Percentiles rank a stretch among this genome's conserved stretches.
Conservation (phyloP, 768 basidiomycete species). For the Pleurotus giganteus region DNA sequence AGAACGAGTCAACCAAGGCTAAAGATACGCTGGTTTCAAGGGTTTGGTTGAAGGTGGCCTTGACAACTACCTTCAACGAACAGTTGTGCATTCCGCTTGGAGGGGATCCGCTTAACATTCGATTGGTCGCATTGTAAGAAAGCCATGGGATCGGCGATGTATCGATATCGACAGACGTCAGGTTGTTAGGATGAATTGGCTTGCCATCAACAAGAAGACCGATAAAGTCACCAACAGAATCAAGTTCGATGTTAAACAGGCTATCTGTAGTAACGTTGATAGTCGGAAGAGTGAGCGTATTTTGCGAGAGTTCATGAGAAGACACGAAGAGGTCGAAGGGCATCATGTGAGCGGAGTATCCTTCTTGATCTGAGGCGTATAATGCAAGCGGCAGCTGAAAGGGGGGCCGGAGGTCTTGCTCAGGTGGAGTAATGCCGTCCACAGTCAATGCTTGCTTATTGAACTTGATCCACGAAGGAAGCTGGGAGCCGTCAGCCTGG, state of each 20-base stretch:
- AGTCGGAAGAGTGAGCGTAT: slow-evolving; percentile 46
- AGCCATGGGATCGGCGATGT: slow-evolving; percentile 60
- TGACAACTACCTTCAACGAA: slow-evolving; percentile 38
- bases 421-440: slow-evolving; percentile 69
- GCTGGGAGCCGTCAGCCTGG: slow-evolving; percentile 60
- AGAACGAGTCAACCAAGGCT: slow-evolving; percentile 70
- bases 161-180: slow-evolving; percentile 58
- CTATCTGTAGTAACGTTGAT: slow-evolving; percentile 69
- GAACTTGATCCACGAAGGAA: slow-evolving; percentile 79
- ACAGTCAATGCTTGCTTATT: slow-evolving; percentile 68
- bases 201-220: slow-evolving; percentile 64
- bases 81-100: slow-evolving; percentile 38
- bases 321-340: slow-evolving; percentile 70
- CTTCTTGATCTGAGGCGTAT: slow-evolving; percentile 69
- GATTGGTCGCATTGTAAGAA: slow-evolving; percentile 51
- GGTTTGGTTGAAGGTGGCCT: slow-evolving; percentile 65
- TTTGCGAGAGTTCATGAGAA: slow-evolving; percentile 60
- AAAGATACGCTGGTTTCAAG: slow-evolving; percentile 63
- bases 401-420: slow-evolving; percentile 35
- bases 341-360: slow-evolving; percentile 59
- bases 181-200: slow-evolving; percentile 54
- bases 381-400: slow-evolving; percentile 51
- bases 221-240: slow-evolving; percentile 56
- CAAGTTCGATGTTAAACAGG: slow-evolving; percentile 49
- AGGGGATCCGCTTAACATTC: slow-evolving; percentile 65